Conservation (phyloP, 140 eudicot genomes). For the Anethum foeniculum region DNA sequence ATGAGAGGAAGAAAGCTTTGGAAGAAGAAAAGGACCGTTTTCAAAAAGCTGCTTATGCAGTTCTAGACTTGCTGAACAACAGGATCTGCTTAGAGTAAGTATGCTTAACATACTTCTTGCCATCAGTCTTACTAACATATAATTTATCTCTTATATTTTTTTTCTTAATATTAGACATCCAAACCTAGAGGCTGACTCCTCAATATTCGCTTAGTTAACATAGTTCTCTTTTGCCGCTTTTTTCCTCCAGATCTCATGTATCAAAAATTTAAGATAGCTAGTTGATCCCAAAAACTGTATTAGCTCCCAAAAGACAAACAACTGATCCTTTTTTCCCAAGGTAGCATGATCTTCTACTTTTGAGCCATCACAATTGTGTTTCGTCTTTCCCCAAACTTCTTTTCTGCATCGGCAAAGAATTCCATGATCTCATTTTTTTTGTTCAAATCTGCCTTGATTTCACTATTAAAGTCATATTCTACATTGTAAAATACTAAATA, state of each 20-base stretch:
- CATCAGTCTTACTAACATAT: neutral
- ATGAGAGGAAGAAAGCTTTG: slow-evolving; percentile 53
- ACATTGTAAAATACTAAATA: neutral
- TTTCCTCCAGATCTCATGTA: neutral
- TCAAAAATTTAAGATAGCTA: neutral
- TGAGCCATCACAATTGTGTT: slow-evolving; percentile 48
- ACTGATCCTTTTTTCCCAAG: slow-evolving; percentile 67
- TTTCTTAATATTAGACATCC: neutral
- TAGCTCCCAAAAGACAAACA: slow-evolving; percentile 35
- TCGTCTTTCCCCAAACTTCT: slow-evolving; percentile 62
- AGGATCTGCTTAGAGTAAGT: slow-evolving; percentile 20
- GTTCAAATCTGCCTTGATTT: neutral
- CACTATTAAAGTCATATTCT: neutral
- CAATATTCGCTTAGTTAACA: neutral
- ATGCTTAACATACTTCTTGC: slow-evolving; percentile 1
- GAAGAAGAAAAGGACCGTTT: slow-evolving; percentile 69
- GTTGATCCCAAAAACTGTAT: neutral
- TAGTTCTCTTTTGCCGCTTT: neutral
- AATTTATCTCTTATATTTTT: neutral
- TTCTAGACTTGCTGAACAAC: slow-evolving; percentile 66
- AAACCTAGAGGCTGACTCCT: neutral
- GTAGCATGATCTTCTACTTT: slow-evolving; percentile 65
- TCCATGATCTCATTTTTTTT: neutral
- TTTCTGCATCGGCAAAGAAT: slow-evolving; percentile 44
- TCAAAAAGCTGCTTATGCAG: slow-evolving; percentile 82